Evolutionary conservation across 768 basidiomycete species (phyloP).

Genomic region (Leucosporidium creatinivorum): DNA sequence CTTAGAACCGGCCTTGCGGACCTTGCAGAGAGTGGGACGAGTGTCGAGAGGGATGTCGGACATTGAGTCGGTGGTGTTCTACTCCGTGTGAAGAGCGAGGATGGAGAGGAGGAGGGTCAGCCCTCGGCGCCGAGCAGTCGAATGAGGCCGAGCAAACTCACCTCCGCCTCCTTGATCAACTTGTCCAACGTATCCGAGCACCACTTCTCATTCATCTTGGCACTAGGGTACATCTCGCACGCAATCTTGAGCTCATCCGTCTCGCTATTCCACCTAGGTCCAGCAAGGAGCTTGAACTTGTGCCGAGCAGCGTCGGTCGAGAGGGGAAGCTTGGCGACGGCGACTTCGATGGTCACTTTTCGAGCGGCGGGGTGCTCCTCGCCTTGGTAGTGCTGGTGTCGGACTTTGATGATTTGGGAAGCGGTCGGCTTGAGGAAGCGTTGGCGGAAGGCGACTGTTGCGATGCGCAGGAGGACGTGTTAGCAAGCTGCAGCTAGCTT

Average conservation of each 20-base stretch:
- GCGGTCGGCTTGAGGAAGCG: slow-evolving; percentile 63
- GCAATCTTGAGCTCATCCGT: slow-evolving; percentile 61
- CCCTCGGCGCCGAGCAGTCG: slow-evolving; percentile 44
- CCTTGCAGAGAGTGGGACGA: slow-evolving; percentile 53
- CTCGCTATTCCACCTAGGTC: slow-evolving; percentile 61
- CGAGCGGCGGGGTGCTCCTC: slow-evolving; percentile 63
- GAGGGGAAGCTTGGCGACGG: slow-evolving; percentile 60
- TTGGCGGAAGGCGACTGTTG: slow-evolving; percentile 60
- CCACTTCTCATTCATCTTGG: slow-evolving; percentile 88
- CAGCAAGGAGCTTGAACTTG: slow-evolving; percentile 81
- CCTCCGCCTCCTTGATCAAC: slow-evolving; percentile 74
- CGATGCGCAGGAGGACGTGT: neutral
- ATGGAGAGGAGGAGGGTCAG: slow-evolving; percentile 60
- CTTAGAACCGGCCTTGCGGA: slow-evolving; percentile 55
- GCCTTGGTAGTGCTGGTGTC: slow-evolving; percentile 68
- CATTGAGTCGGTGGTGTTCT: slow-evolving; percentile 46
- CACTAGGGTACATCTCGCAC: slow-evolving; percentile 75
- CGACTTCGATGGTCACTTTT: slow-evolving; percentile 52
- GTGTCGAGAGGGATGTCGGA: slow-evolving; percentile 69
- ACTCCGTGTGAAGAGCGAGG: too few species aligned
- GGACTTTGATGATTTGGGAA: slow-evolving; percentile 56
- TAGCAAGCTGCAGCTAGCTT: neutral
- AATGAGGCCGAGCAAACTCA: slow-evolving; percentile 46
- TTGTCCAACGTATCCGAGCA: slow-evolving; percentile 76
- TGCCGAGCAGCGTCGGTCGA: slow-evolving; percentile 59